Conservation (phyloP, 176 grass and related monocot species). For the Juncus inflexus region DNA sequence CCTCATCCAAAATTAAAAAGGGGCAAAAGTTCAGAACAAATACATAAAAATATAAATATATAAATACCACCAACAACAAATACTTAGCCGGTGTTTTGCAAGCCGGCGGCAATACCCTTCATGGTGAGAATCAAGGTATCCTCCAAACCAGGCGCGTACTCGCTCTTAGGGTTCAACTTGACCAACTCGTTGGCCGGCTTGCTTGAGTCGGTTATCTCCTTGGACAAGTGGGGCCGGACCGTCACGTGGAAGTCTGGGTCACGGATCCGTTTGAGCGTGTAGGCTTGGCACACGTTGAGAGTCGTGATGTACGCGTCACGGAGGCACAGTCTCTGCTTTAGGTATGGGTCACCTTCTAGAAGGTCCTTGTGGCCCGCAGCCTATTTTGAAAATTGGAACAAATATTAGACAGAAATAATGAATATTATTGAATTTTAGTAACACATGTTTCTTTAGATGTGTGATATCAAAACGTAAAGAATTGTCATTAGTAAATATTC, state of each 20-base stretch:
- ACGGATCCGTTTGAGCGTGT: constrained; percentile 75
- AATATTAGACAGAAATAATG: not conserved
- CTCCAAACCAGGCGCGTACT: constrained; percentile 80
- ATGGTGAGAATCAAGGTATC: constrained; percentile 96
- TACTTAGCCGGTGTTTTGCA: constrained; percentile 91
- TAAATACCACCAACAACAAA: constrained; percentile 1
- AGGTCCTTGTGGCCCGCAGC: constrained; percentile 90
- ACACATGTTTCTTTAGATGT: too few relatives aligned
- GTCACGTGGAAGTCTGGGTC: constrained; percentile 66
- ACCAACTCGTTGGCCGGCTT: constrained; percentile 61
- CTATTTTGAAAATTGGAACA: constrained; percentile 27
- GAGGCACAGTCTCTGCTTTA: constrained; percentile 75
- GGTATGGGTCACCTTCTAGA: constrained; percentile 80
- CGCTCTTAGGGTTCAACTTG: constrained; percentile 81
- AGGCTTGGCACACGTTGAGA: constrained; percentile 81
- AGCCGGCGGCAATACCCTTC: constrained; percentile 95
- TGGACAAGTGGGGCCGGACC: constrained; percentile 57
- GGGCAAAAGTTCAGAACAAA: not conserved
- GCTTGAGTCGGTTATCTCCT: constrained; percentile 49
- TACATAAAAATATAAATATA: constrained; percentile 7
- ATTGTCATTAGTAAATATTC: too few relatives aligned
- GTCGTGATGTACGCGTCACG: constrained; percentile 86
- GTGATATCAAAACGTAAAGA: too few relatives aligned
- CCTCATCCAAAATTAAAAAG: not conserved
- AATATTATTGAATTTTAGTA: too few relatives aligned